Conservation (phyloP, 345 rosid genomes). For the Mangifera indica region DNA sequence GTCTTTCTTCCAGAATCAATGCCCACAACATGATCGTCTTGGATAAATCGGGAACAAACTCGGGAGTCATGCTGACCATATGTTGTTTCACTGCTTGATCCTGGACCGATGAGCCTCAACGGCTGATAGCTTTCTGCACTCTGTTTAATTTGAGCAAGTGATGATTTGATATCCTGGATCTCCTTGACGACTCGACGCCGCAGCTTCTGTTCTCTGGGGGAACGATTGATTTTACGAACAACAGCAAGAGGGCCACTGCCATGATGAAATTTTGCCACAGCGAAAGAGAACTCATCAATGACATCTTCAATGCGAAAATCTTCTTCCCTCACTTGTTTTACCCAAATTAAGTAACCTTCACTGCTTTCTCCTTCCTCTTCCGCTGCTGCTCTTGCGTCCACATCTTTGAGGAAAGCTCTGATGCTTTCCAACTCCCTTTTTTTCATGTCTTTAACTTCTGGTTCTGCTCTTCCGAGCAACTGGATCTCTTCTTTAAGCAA, state of each 20-base stretch:
- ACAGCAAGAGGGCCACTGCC: neutral
- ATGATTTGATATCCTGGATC: slow-evolving; percentile 13
- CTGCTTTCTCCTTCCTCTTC: neutral
- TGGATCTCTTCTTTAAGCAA: slow-evolving; percentile 16
- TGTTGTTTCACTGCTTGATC: neutral
- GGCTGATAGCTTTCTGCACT: neutral
- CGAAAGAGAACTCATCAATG: slow-evolving; percentile 15
- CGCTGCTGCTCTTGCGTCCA: slow-evolving; percentile 11
- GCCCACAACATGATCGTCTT: slow-evolving; percentile 23
- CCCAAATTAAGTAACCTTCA: slow-evolving; percentile 14
- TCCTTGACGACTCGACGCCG: slow-evolving; percentile 13
- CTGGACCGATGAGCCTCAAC: neutral
- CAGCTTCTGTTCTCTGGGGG: neutral
- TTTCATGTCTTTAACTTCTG: slow-evolving; percentile 16
- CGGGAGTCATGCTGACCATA: slow-evolving; percentile 5
- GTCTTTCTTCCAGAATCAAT: neutral
- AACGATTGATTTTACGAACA: neutral
- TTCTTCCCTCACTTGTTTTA: slow-evolving; percentile 5
- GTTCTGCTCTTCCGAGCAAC: neutral
- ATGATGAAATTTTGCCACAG: neutral
- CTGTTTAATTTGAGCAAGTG: slow-evolving; percentile 1
- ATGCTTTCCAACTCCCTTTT: slow-evolving; percentile 13
- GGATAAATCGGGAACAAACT: slow-evolving; percentile 17
- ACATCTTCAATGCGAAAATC: slow-evolving; percentile 27
- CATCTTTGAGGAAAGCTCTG: slow-evolving; percentile 17